Base-by-base conservation (phyloP, 2,329 filamentous ascomycete genomes). In the Fusarium zealandicum region DNA sequence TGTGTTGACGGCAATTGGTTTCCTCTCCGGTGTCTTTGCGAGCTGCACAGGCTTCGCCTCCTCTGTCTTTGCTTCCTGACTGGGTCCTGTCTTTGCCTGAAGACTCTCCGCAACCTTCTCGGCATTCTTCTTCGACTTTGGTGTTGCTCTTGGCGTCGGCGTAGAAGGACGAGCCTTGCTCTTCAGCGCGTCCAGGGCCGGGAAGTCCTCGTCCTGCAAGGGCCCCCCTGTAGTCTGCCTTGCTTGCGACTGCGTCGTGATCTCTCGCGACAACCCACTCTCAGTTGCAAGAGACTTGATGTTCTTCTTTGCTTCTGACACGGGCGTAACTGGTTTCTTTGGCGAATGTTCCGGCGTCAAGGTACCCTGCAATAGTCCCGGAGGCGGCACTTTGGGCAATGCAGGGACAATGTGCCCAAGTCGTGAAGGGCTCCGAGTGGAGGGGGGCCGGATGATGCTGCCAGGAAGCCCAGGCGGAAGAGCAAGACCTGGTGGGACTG, bases 171-270 rank as follows among this genome's bases (percentile, higher is more conserved):
- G 70, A 46, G 28, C 70, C 64, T 17, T 62, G 39, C 31, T 76
- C 73, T 36, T 71, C 17, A 76, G 72, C 9, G 80, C 74, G 55
- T 82, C 77, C 6, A 88, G 73, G 3, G 83, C 80, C 10, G 86
- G 86, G 62, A 87, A 88, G 61, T 88, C 85, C 62, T 87, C 84
- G 18, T 86, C 82, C 54, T 85, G 80, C 37, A 86, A 70, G 25
- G 80, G 55, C 32, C 50, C 40, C 38, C 46, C 61, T 45, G 56
- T 64, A 1, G 60, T 28, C 38, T 65, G 61, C 42, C 58, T 61
- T 4, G 57, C 22, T 25, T 62, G 59, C n/a, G 76, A 75, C 60
- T 75, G 73, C 2, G 75, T 66, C 2, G 75, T 73, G 28, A 78
- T 77, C 22, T 79, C 75, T 63, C 78, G 80, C 5, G 80, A 78